Evolutionary conservation across 139 green algal species (phyloP), one percentile per base, ranked within the genome.

Genomic region (Tetradesmus obliquus): DNA sequence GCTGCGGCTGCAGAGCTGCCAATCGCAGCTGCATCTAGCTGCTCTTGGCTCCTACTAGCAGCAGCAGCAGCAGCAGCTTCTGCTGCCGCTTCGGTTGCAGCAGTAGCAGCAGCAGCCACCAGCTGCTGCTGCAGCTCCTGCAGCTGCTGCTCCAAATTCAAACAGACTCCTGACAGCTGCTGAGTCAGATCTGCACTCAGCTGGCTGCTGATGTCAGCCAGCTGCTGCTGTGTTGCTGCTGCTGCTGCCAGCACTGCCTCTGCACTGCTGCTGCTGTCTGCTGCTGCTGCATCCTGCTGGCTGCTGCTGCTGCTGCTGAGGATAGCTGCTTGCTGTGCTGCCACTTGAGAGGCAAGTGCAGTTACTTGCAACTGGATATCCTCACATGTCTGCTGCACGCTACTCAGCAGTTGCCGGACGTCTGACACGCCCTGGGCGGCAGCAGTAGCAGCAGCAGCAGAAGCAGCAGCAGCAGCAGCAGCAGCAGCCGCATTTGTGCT

Each of bases 281-380:
- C 74, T 54, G 54, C 87, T 82, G 87, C 72, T 24, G 60, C 55
- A 66, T 87, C 54, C 54, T 87, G 82, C 24, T 74, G 58, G 19
- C 19, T 90, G 86, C 55, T 91, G 88, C 76, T 86, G 74, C 12
- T 90, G 81, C 81, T 86, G 81, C 81, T 86, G 81, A 62, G 53
- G 5, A 82, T 90, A 4, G 69, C 51, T 79, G 88, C 76, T 79
- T 86, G 76, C 51, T 86, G 55, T 22, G 62, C 62, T 20, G 89
- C 60, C 60, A 88, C 81, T 51, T 88, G 55, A 1, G 24, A 10
- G 4, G 62, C 82, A 5, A 88, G 22, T 51, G n/a, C 20, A 17
- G 22, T 45, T 5, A 92, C 53, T 20, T 88, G 81, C 62, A 55
- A 3, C 62, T 92, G 66, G 20, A 92, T 15, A 9, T 87, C 76